phyloP scores from a whole-genome alignment of 176 grass and related monocot genomes.

The Elymus sibiricus region DNA sequence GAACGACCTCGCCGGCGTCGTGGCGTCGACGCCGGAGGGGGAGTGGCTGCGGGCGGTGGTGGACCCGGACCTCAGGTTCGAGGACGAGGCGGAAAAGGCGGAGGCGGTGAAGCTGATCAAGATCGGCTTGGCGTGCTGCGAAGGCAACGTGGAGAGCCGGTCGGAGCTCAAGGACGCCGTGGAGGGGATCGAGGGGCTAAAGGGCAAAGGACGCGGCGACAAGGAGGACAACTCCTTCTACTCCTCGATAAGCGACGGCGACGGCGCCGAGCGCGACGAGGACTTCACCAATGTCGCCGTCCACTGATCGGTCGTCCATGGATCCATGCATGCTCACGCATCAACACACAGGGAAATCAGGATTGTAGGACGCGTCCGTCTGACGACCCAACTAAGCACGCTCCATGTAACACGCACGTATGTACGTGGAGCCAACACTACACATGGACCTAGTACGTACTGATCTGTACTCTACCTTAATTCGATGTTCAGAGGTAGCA shows the following conservation, averaged over 20 bases:
- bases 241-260: slow-evolving; percentile 37
- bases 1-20: slow-evolving; percentile 29
- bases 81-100: slow-evolving; percentile 6
- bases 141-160: slow-evolving; percentile 46
- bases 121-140: slow-evolving; percentile 78
- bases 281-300: slow-evolving; percentile 14
- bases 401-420: not conserved
- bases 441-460: slow-evolving; percentile 3
- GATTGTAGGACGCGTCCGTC: too few species aligned
- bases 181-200: slow-evolving; percentile 64
- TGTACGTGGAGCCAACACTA: not conserved
- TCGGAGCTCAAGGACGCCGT: slow-evolving; percentile 63
- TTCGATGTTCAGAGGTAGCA: slow-evolving; percentile 14
- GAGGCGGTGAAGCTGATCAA: slow-evolving; percentile 69
- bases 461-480: slow-evolving; percentile 9
- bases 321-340: not conserved
- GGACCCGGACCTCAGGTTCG: slow-evolving; percentile 39
- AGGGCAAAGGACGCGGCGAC: slow-evolving; percentile 7
- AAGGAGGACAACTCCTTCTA: slow-evolving; percentile 30
- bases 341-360: too few species aligned
- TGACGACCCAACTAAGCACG: not conserved
- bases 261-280: slow-evolving; percentile 21
- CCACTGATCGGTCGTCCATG: not conserved
- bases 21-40: slow-evolving; percentile 30
- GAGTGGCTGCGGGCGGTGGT: slow-evolving; percentile 47